Conservation (phyloP, 2,329 filamentous ascomycete species). For the Colletotrichum somersetense region DNA sequence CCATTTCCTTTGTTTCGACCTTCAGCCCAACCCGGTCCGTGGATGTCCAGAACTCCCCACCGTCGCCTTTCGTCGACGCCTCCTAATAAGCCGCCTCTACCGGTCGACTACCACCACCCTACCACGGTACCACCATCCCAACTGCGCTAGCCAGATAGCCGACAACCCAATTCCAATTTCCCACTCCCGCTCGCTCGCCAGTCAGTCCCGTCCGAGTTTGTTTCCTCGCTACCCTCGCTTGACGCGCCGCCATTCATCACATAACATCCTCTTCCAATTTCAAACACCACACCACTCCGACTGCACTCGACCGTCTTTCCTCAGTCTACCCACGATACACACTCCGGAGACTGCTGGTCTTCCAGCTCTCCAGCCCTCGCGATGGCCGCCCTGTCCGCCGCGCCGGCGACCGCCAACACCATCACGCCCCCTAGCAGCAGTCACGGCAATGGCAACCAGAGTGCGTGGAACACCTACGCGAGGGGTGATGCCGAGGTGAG, state of each 20-base stretch:
- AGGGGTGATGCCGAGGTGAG: constrained; percentile 55
- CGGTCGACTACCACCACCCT: constrained; percentile 25
- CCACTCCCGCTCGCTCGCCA: not conserved
- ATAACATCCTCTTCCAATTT: constrained; percentile 22
- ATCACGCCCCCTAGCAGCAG: constrained; percentile 64
- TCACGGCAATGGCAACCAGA: constrained; percentile 61
- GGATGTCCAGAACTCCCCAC: constrained; percentile 19
- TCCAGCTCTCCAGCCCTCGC: constrained; percentile 42
- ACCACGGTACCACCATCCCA: not conserved
- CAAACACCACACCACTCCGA: not conserved
- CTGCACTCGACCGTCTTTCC: not conserved
- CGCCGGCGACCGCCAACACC: constrained; percentile 60
- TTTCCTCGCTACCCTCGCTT: constrained; percentile 13
- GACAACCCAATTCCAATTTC: constrained; percentile 30
- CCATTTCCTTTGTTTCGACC: constrained; percentile 39
- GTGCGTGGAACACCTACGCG: constrained; percentile 57
- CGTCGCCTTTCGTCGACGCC: constrained; percentile 34
- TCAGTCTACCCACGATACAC: constrained; percentile 14
- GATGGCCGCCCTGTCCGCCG: constrained; percentile 68
- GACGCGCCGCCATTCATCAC: constrained; percentile 21
- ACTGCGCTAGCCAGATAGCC: constrained; percentile 26
- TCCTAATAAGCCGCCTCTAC: constrained; percentile 38
- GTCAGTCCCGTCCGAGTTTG: constrained; percentile 17
- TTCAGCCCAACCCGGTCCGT: constrained; percentile 4
- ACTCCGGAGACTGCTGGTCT: constrained; percentile 35